Percentiles rank a stretch among this genome's conserved stretches.
Evolutionary conservation across 805 yeast genomes (phyloP).

Genomic region (Suhomyces emberorum): DNA sequence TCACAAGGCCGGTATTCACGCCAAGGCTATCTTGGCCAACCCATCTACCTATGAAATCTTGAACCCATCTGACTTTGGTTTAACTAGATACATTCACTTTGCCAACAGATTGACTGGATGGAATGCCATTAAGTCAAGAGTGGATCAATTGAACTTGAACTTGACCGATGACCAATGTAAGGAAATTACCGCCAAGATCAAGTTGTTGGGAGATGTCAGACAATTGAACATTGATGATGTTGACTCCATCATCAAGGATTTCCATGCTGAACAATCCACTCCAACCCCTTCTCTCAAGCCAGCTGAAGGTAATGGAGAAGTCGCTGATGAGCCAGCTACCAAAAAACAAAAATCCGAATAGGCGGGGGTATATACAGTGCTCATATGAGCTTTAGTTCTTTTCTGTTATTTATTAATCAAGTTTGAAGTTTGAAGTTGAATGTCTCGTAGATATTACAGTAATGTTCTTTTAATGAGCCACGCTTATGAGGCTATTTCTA

Average conservation of each 20-base stretch:
- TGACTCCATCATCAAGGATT: conserved; percentile 92
- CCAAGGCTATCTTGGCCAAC: conserved; percentile 96
- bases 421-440: too few species aligned
- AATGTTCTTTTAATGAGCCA: too few species aligned
- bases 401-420: neutral
- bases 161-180: conserved; percentile 91
- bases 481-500: too few species aligned
- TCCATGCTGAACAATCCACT: conserved; percentile 71
- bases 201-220: conserved; percentile 91
- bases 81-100: conserved; percentile 93
- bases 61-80: conserved; percentile 92
- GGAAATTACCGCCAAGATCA: conserved; percentile 91
- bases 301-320: conserved; percentile 20
- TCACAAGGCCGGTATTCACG: conserved; percentile 99
- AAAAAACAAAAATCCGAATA: conserved; percentile 37
- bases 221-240: conserved; percentile 95
- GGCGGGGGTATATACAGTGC: conserved; percentile 3
- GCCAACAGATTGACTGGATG: conserved; percentile 98
- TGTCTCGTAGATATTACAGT: too few species aligned
- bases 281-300: conserved; percentile 30
- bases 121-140: conserved; percentile 98
- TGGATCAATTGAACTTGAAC: conserved; percentile 89
- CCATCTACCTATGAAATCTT: conserved; percentile 98
- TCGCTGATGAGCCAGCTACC: conserved; percentile 30
- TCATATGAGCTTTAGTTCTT: neutral